These are phyloP conservation scores for Boletus subluridellus DNA, from an alignment of 1,284 basidiomycete genomes.

Conservation along the genomic window DNA sequence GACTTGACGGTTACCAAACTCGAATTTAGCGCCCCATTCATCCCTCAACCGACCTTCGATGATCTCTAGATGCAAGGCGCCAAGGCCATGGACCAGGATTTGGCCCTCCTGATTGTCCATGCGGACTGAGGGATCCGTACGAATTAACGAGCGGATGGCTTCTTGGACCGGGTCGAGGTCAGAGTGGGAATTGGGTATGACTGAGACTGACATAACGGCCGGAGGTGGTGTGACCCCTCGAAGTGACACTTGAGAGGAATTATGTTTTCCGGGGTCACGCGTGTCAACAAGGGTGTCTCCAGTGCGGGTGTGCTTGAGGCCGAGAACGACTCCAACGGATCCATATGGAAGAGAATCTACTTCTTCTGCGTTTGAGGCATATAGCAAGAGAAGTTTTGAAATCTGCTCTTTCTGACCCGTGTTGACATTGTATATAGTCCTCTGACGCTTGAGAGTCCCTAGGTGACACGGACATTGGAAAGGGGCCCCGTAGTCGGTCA, in stretches of 20 bases:
- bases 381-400: conserved; percentile 76
- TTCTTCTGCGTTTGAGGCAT: conserved; percentile 76
- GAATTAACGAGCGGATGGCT: conserved; percentile 70
- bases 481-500: neutral
- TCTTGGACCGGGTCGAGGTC: conserved; percentile 75
- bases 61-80: conserved; percentile 84
- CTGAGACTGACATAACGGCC: conserved; percentile 73
- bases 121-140: conserved; percentile 83
- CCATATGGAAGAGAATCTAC: conserved; percentile 80
- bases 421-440: conserved; percentile 62
- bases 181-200: conserved; percentile 78
- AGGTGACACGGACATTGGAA: conserved; percentile 5
- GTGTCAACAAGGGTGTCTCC: conserved; percentile 78
- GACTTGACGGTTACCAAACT: conserved; percentile 75
- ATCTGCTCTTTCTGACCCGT: conserved; percentile 69
- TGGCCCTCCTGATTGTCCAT: conserved; percentile 79
- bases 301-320: conserved; percentile 78
- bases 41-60: conserved; percentile 73
- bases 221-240: conserved; percentile 71
- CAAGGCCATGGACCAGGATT: conserved; percentile 78
- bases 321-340: conserved; percentile 81
- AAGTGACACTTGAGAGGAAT: conserved; percentile 40
- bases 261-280: conserved; percentile 35
- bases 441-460: conserved; percentile 70
- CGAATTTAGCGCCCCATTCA: conserved; percentile 77